These are phyloP conservation scores for Penicillium polonicum DNA, from an alignment of 2,329 filamentous ascomycete genomes.

Conservation along the genomic window DNA sequence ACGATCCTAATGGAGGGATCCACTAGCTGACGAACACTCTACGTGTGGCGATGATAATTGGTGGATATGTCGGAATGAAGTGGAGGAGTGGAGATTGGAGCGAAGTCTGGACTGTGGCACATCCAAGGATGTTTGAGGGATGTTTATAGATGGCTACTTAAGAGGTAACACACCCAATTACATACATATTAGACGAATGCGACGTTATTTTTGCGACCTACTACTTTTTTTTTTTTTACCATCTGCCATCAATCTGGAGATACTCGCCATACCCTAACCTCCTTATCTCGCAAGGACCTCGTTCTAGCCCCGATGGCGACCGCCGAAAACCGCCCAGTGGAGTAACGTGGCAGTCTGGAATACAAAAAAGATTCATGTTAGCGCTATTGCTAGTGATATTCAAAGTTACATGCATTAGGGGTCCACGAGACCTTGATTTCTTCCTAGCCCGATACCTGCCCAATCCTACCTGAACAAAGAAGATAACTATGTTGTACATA, in stretches of 20 bases:
- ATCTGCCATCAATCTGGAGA: neutral
- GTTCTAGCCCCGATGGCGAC: slow-evolving; percentile 6
- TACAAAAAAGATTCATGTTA: slow-evolving; percentile 1
- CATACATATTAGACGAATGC: neutral
- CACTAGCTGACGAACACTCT: slow-evolving; percentile 28
- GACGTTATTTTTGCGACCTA: neutral
- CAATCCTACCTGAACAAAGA: slow-evolving; percentile 2
- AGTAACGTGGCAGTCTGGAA: slow-evolving; percentile 8
- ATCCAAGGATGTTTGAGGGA: neutral
- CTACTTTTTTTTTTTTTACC: no score
- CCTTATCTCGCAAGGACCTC: slow-evolving; percentile 8
- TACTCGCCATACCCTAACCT: neutral
- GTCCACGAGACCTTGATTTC: neutral
- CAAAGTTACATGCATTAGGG: slow-evolving; percentile 3
- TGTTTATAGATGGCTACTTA: neutral
- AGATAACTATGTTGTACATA: neutral
- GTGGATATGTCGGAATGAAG: slow-evolving; percentile 5
- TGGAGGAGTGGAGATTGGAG: slow-evolving; percentile 12
- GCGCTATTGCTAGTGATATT: slow-evolving; percentile 4
- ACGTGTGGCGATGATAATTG: slow-evolving; percentile 7
- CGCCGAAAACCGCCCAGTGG: slow-evolving; percentile 12
- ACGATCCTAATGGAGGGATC: slow-evolving; percentile 22
- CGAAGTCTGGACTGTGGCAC: slow-evolving; percentile 11
- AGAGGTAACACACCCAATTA: neutral
- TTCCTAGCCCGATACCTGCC: neutral